These are phyloP conservation scores for Heritiera fomes DNA, from an alignment of 345 rosid genomes.

Conservation along the genomic window DNA sequence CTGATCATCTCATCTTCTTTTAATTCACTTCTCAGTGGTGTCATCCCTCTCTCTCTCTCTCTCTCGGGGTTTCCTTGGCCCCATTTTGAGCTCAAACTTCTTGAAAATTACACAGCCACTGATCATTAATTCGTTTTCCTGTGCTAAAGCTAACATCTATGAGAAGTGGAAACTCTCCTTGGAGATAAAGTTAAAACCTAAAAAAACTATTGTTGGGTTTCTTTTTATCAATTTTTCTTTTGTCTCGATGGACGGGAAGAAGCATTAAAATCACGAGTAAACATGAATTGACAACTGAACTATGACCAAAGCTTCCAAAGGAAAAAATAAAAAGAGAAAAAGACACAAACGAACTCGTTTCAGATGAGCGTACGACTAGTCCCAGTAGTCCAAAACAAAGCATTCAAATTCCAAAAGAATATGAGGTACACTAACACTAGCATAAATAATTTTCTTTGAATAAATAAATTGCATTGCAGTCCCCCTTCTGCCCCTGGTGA, in stretches of 20 bases:
- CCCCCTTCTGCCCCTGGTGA: not conserved
- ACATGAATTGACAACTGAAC: constrained; percentile 19
- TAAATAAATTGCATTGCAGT: constrained; percentile 12
- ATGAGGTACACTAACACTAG: not conserved
- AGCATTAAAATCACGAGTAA: constrained; percentile 3
- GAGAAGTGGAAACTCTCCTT: not conserved
- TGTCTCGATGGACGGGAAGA: not conserved
- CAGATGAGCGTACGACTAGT: too few relatives aligned
- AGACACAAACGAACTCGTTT: not conserved
- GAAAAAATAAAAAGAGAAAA: not conserved
- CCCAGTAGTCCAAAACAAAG: not conserved
- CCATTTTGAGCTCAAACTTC: not conserved
- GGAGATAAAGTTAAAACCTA: not conserved
- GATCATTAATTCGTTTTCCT: not conserved
- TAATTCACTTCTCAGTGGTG: not conserved
- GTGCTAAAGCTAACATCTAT: not conserved
- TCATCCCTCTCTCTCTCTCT: constrained; percentile 13
- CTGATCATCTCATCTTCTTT: not conserved
- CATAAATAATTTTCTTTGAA: not conserved
- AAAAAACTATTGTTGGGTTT: not conserved
- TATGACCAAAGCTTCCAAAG: not conserved
- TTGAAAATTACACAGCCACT: not conserved
- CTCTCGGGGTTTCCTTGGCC: not conserved
- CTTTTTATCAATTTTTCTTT: not conserved
- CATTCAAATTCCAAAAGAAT: constrained; percentile 9